phyloP scores from a whole-genome alignment of 768 basidiomycete species.

The Phlegmacium glaucopus region DNA sequence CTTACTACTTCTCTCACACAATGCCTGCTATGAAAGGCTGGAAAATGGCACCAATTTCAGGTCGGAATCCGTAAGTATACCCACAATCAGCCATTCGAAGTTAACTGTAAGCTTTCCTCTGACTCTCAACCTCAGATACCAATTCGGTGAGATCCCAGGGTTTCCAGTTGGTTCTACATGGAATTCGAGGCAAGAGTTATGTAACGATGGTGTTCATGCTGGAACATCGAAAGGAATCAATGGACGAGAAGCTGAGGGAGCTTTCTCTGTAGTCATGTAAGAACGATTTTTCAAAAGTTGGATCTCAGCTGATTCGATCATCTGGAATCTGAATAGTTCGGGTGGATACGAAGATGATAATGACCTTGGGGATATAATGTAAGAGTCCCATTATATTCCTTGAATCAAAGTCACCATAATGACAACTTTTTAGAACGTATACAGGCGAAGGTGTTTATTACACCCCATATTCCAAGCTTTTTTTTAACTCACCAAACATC shows the following conservation, averaged over 20 bases:
- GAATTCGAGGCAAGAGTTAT: not conserved
- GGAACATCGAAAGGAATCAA: conserved; percentile 4
- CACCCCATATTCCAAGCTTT: not conserved
- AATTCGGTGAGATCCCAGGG: conserved; percentile 7
- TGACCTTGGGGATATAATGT: conserved; percentile 16
- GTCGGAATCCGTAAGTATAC: conserved; percentile 5
- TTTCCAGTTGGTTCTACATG: conserved; percentile 7
- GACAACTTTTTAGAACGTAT: conserved; percentile 10
- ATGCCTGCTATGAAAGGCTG: not conserved
- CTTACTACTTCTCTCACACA: not conserved
- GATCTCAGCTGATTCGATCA: not conserved
- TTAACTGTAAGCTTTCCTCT: not conserved
- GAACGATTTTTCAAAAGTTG: not conserved
- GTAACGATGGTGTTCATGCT: not conserved
- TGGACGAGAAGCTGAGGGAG: not conserved
- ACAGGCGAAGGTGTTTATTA: conserved; percentile 10
- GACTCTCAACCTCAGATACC: not conserved
- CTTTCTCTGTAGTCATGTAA: conserved; percentile 9
- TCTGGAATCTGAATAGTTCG: conserved; percentile 7
- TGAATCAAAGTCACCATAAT: not conserved
- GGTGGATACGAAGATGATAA: conserved; percentile 17
- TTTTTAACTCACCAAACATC: not conserved
- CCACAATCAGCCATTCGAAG: not conserved
- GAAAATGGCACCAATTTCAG: conserved; percentile 1
- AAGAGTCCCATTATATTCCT: not conserved